Percentiles rank a stretch among this genome's conserved stretches.
Conservation (phyloP, 179 eudicot genomes). For the Monotropa hypopitys region DNA sequence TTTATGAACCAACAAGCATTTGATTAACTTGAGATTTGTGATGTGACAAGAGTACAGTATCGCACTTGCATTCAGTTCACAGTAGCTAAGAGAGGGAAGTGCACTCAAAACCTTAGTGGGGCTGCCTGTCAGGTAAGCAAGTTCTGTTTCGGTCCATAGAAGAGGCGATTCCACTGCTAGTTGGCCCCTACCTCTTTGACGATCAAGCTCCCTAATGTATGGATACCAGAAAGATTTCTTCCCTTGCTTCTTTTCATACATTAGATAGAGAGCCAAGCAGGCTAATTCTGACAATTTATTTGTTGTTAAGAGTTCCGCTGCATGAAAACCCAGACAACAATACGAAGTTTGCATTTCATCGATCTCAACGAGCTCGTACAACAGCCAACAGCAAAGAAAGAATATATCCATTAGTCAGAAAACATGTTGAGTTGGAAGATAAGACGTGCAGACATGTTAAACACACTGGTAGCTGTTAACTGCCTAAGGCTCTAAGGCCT, state of each 20-base stretch:
- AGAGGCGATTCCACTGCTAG: constrained; percentile 97
- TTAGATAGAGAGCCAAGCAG: constrained; percentile 90
- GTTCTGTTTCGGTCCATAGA: constrained; percentile 74
- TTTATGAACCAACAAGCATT: background rate
- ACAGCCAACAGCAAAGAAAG: background rate
- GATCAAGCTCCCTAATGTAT: constrained; percentile 93
- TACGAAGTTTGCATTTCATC: constrained; percentile 3
- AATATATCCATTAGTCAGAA: background rate
- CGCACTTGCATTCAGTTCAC: background rate
- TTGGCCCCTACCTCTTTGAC: constrained; percentile 97
- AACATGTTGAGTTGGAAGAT: background rate
- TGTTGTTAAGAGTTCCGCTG: constrained; percentile 94
- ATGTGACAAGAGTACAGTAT: background rate
- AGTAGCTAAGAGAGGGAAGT: background rate
- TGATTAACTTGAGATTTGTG: background rate
- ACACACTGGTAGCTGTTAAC: background rate
- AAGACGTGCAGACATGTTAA: background rate
- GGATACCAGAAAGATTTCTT: constrained; percentile 95
- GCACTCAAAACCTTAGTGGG: constrained; percentile 56
- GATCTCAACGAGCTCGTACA: background rate
- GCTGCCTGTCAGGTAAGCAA: constrained; percentile 76
- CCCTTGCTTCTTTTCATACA: constrained; percentile 99
- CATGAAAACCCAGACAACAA: constrained; percentile 19
- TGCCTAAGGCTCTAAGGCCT: background rate
- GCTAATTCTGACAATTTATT: constrained; percentile 96